Evolutionary conservation across 768 basidiomycete genomes (phyloP), one percentile per base, ranked within the genome.

Genomic region (Lactarius pseudohatsudake): DNA sequence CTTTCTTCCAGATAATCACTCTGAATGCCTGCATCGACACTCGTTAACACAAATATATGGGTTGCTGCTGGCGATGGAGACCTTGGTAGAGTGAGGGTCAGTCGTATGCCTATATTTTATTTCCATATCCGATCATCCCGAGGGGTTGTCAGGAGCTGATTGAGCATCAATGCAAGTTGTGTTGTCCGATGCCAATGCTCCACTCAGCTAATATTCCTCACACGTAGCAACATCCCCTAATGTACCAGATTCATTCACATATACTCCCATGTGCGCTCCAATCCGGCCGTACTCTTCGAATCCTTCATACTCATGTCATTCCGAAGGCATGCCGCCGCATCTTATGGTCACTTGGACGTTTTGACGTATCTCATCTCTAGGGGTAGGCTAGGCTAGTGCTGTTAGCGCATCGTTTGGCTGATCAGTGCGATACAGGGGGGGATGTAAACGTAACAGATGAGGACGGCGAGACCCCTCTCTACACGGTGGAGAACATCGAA

Each of bases 1-100:
- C 15, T 55, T 16, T 55, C 54, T 55, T 18, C 30, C 54, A 30
- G 53, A 40, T 43, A 55, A 13, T 18, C 13, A 20, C 26, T 13
- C 43, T 22, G 45, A 61, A 76, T 75, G 79, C 77, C 78, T 22
- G 74, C 75, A 36, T 73, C 76, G 18, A 75, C 72, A 26, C 62
- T 58, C 20, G 69, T 58, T 56, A 68, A 74, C 66, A 85, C 84
- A 74, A 96, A 96, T 77, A 89, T 97, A 55, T 97, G 95, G 95
- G 85, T 97, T 41, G 95, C 95, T 55, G 92, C 95, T 0, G 90
- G 86, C 56, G 95, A 97, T 73, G 95, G 95, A 53, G 91, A 97
- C 78, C 76, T 96, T 40, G 77, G 77, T n/a, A 81, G 90, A 58
- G 86, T 97, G 45, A 81, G 79, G 77, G 94, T 93, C 64, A 73